phyloP scores from a whole-genome alignment of 2,329 filamentous ascomycete species.

The Penicillium sp. region DNA sequence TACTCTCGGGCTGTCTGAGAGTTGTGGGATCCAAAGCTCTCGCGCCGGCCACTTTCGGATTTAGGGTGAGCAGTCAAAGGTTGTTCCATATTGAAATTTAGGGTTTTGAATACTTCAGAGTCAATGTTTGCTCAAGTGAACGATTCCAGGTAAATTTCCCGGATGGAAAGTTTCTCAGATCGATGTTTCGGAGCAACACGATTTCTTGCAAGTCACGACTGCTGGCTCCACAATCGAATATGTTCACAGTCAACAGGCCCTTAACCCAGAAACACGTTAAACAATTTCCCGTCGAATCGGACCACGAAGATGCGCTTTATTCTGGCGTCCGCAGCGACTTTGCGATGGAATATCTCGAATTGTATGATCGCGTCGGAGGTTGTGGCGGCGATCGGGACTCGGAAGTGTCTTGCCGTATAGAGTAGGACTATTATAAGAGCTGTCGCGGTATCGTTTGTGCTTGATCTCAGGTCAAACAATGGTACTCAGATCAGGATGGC shows the following conservation, averaged over 20 bases:
- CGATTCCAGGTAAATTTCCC: too few relatives aligned
- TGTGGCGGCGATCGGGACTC: not conserved
- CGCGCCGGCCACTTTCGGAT: slow-evolving; percentile 28
- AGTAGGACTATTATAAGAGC: too few relatives aligned
- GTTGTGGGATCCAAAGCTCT: slow-evolving; percentile 51
- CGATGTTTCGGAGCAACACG: not conserved
- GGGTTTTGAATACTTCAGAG: not conserved
- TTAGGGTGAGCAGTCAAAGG: slow-evolving; percentile 6
- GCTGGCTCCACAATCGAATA: not conserved
- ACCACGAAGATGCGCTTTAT: not conserved
- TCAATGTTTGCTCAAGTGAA: not conserved
- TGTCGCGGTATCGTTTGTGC: too few relatives aligned
- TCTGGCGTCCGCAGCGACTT: not conserved
- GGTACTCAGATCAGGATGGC: not conserved
- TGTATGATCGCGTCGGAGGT: not conserved
- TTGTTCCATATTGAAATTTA: slow-evolving; percentile 24
- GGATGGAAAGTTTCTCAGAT: too few relatives aligned
- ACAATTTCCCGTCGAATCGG: not conserved
- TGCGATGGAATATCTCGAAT: not conserved
- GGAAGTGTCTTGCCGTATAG: not conserved
- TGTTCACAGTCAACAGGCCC: not conserved
- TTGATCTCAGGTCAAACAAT: not conserved
- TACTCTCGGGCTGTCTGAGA: slow-evolving; percentile 75
- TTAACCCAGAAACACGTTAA: not conserved
- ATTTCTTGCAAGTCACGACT: not conserved